Evolutionary conservation across 371 early-diverging fungal species (phyloP), one percentile per base, ranked within the genome.

Genomic region (Mucor lusitanicus): DNA sequence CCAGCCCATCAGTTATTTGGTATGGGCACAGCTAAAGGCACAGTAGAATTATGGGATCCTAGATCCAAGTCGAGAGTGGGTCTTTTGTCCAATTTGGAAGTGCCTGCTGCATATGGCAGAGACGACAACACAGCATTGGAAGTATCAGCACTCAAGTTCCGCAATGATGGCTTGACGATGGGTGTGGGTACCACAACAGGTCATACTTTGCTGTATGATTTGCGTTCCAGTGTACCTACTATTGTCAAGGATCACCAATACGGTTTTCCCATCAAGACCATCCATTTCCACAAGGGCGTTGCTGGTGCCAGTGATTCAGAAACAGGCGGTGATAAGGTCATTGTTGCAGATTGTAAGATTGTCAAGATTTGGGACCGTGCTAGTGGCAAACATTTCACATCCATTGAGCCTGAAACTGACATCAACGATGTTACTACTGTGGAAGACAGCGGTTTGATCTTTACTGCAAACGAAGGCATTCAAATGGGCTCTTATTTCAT

Each of bases 31-130:
- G 90, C 91, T 57, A 90, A 93, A 60, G 96, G 95, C 17, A 80
- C 88, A 7, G 88, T 97, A 21, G 98, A 97, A 82, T 94, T 97
- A 74, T 99, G 97, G 96, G 95, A 98, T 80, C 95, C 97, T 27
- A 80, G 92, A 57, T 88, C 91, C 17, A 81, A 92, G 17, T 82
- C 88, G 6, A 81, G 93, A 23, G 91, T 97, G 17, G 94, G 94
- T 2, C 73, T 83, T 44, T 74, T 89, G 68, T 81, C 81, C 37
- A 71, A 80, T 19, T 85, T 88, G 17, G 85, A 77, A 11, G 70
- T 89, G 4, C 87, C 88, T 7, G 80, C 80, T n/a, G 71, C 63
- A 12, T 76, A 76, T 35, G 78, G 79, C 19, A 79, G 81, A 55
- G 75, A 79, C n/a, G 73, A 70, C 23, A 63, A 68, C 17, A 61